Percentiles rank a stretch among this genome's conserved stretches.
Evolutionary conservation across 805 yeast genomes (phyloP).

Genomic region (Saccharomycopsis fodiens): DNA sequence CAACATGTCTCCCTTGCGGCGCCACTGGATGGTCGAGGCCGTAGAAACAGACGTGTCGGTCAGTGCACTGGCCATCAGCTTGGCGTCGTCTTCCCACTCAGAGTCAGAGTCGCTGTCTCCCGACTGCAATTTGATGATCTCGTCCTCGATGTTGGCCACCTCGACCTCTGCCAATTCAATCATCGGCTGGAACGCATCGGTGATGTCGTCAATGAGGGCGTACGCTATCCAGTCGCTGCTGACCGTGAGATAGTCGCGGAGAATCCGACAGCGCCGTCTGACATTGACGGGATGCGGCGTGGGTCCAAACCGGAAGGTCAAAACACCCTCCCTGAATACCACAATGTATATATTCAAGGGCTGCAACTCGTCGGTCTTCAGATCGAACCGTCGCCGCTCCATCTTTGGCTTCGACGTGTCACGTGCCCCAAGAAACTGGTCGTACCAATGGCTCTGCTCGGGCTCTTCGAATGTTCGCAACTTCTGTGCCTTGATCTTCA

Average conservation of each 20-base stretch:
- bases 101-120: conserved; percentile 16
- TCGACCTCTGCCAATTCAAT: conserved; percentile 71
- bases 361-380: conserved; percentile 23
- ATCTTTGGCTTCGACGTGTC: not conserved
- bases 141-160: conserved; percentile 69
- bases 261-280: conserved; percentile 73
- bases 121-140: conserved; percentile 27
- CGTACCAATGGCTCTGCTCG: not conserved
- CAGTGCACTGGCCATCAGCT: not conserved
- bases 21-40: conserved; percentile 58
- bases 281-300: conserved; percentile 66
- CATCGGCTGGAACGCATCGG: conserved; percentile 79
- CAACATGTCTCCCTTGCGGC: conserved; percentile 88
- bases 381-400: conserved; percentile 24
- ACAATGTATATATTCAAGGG: conserved; percentile 72
- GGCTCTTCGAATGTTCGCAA: not conserved
- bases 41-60: conserved; percentile 21
- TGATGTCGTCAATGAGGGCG: conserved; percentile 76
- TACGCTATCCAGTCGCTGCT: conserved; percentile 79
- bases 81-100: conserved; percentile 13
- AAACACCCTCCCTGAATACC: conserved; percentile 59
- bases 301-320: conserved; percentile 66
- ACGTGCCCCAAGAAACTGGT: not conserved
- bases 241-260: conserved; percentile 70
- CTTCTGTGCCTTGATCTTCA: conserved; percentile 15